Conservation (phyloP, 1,284 basidiomycete genomes). For the Ustilago crameri region DNA sequence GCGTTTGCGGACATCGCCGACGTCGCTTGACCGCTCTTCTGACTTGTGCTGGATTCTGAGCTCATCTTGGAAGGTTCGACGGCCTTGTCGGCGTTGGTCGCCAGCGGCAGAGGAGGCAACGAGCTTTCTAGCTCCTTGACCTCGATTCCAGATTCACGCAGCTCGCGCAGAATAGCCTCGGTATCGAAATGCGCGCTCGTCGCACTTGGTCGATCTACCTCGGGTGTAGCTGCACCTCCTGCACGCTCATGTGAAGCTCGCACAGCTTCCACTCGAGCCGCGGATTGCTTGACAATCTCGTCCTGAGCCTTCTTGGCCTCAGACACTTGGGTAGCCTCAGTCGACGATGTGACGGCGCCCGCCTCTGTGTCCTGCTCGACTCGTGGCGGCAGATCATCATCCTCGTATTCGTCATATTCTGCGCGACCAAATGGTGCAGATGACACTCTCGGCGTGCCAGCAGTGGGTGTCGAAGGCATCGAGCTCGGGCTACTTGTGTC, state of each 20-base stretch:
- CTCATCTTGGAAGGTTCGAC: background rate
- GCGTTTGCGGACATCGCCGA: background rate
- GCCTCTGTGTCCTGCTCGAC: constrained; percentile 19
- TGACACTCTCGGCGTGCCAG: constrained; percentile 10
- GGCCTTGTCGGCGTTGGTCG: constrained; percentile 6
- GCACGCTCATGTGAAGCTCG: constrained; percentile 27
- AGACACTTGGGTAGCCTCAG: constrained; percentile 9
- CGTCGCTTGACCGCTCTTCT: background rate
- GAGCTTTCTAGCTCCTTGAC: constrained; percentile 61
- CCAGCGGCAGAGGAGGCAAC: constrained; percentile 53
- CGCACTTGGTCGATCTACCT: constrained; percentile 37
- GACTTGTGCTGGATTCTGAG: background rate
- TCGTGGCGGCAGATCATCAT: constrained; percentile 59
- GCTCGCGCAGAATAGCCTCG: constrained; percentile 59
- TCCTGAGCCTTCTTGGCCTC: constrained; percentile 37
- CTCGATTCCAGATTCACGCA: constrained; percentile 60
- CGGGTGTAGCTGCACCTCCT: constrained; percentile 36
- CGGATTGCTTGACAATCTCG: constrained; percentile 37
- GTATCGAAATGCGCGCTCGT: constrained; percentile 53
- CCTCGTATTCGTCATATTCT: constrained; percentile 57
- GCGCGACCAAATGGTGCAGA: constrained; percentile 9
- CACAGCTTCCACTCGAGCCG: constrained; percentile 35
- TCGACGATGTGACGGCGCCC: background rate
- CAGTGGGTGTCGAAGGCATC: constrained; percentile 12
- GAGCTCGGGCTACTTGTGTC: constrained; percentile 16